Conservation (phyloP, 2,329 filamentous ascomycete species). For the Alternaria triticimaculans region DNA sequence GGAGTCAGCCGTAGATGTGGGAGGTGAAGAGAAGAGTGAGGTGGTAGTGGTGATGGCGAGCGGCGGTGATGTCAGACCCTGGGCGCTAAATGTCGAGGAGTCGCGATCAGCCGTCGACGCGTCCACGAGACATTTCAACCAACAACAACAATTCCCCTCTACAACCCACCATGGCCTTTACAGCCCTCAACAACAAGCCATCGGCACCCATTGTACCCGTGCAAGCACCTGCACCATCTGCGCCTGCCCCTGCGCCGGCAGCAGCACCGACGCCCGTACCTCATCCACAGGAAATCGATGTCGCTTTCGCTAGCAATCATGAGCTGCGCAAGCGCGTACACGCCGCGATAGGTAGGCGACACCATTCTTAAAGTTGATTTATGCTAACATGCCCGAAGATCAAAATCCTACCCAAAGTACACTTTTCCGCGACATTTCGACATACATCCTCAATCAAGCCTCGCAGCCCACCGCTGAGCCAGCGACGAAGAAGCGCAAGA, state of each 20-base stretch:
- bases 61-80: constrained; percentile 15
- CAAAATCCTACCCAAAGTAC: constrained; percentile 40
- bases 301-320: constrained; percentile 43
- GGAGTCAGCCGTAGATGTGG: neutral
- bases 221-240: constrained; percentile 1
- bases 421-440: constrained; percentile 48
- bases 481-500: constrained; percentile 49
- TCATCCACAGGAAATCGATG: constrained; percentile 41
- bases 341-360: constrained; percentile 42
- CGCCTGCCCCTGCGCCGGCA: neutral
- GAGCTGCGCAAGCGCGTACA: constrained; percentile 48
- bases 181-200: constrained; percentile 27
- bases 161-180: constrained; percentile 28
- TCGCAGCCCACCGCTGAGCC: constrained; percentile 34
- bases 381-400: constrained; percentile 23
- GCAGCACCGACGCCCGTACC: constrained; percentile 4
- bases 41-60: neutral
- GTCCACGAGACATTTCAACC: constrained; percentile 3
- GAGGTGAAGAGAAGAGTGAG: neutral
- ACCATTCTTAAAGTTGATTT: neutral
- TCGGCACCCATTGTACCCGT: constrained; percentile 12
- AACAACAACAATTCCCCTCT: constrained; percentile 12
- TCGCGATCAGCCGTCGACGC: constrained; percentile 20
- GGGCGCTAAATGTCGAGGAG: constrained; percentile 17
- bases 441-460: constrained; percentile 39